Evolutionary conservation across 805 yeast genomes (phyloP).

Genomic region (Kluyveromyces aestuarii): DNA sequence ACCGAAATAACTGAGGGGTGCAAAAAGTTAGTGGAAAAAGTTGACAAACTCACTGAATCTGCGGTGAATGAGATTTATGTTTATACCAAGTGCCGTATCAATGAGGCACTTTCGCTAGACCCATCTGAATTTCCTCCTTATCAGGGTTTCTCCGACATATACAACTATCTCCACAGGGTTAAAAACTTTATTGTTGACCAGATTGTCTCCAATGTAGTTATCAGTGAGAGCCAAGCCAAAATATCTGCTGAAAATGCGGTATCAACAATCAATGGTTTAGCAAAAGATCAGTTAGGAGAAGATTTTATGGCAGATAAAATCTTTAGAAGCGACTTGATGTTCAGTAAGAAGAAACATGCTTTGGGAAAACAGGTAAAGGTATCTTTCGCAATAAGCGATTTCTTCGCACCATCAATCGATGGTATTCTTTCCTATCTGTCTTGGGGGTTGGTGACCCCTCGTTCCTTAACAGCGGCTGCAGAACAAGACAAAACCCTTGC

Average conservation of each 20-base stretch:
- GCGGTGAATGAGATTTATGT: constrained; percentile 52
- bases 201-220: constrained; percentile 52
- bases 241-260: constrained; percentile 51
- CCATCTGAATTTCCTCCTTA: constrained; percentile 35
- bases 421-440: constrained; percentile 37
- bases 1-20: constrained; percentile 45
- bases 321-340: constrained; percentile 74
- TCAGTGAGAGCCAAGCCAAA: constrained; percentile 65
- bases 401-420: constrained; percentile 67
- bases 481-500: constrained; percentile 3
- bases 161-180: constrained; percentile 61
- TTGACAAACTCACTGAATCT: constrained; percentile 55
- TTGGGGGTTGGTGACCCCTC: constrained; percentile 31
- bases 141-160: constrained; percentile 52
- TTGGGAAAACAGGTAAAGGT: constrained; percentile 49
- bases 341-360: constrained; percentile 60
- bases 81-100: constrained; percentile 45
- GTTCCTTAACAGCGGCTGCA: constrained; percentile 6
- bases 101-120: constrained; percentile 37
- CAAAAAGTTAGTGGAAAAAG: constrained; percentile 43
- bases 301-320: constrained; percentile 48
- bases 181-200: constrained; percentile 58
- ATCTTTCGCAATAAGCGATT: constrained; percentile 58
- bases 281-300: constrained; percentile 54
- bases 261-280: constrained; percentile 49